Evolutionary conservation across 2,329 filamentous ascomycete genomes (phyloP).

Genomic region (Capronia americana): DNA sequence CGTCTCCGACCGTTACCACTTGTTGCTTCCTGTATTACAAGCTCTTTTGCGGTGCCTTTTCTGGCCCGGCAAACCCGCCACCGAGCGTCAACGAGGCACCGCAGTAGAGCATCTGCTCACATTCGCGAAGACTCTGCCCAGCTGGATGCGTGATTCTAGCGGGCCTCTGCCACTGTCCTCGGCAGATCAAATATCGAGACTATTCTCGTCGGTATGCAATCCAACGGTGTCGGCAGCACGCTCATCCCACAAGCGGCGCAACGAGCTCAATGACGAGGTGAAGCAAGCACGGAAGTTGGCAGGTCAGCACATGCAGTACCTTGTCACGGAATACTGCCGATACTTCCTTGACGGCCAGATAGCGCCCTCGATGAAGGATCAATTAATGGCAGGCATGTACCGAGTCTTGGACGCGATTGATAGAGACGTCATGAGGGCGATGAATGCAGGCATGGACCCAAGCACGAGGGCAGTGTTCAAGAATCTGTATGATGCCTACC

Average conservation of each 20-base stretch:
- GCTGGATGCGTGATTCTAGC: conserved; percentile 36
- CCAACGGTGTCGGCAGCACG: conserved; percentile 64
- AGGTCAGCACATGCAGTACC: conserved; percentile 63
- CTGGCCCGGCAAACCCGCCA: conserved; percentile 42
- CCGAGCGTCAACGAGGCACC: conserved; percentile 9
- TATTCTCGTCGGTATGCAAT: conserved; percentile 66
- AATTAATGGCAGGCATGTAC: conserved; percentile 59
- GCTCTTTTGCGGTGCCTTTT: conserved; percentile 63
- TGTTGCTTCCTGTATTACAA: conserved; percentile 63
- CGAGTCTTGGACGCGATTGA: conserved; percentile 61
- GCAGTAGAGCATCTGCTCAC: conserved; percentile 15
- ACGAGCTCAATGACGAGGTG: conserved; percentile 62
- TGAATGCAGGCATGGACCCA: conserved; percentile 60
- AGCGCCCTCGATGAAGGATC: conserved; percentile 59
- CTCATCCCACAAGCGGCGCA: conserved; percentile 46
- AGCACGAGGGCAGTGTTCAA: conserved; percentile 61
- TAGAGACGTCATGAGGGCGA: conserved; percentile 55
- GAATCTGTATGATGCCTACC: conserved; percentile 60
- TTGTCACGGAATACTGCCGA: conserved; percentile 63
- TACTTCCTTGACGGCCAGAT: conserved; percentile 59
- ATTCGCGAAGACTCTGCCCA: conserved; percentile 35
- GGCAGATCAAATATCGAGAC: conserved; percentile 59
- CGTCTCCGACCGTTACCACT: conserved; percentile 65
- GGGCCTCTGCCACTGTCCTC: conserved; percentile 43
- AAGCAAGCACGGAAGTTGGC: conserved; percentile 65